phyloP scores from a whole-genome alignment of 371 early-diverging fungal genomes.

The Lichtheimia corymbifera region DNA sequence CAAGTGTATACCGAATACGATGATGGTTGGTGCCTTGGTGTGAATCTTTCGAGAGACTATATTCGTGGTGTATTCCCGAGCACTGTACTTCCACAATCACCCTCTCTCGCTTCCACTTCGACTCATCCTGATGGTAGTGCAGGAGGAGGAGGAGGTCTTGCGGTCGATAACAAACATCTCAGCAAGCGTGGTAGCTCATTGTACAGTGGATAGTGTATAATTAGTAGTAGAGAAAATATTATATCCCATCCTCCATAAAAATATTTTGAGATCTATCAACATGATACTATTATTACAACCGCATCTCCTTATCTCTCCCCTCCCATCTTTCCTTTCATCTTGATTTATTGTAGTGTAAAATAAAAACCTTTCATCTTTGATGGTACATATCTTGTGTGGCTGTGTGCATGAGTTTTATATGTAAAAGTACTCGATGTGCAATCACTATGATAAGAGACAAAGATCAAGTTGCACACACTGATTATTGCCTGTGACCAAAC shows the following conservation, averaged over 20 bases:
- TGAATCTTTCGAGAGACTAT: constrained; percentile 4
- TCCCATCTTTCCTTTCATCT: not conserved
- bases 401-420: too few species aligned
- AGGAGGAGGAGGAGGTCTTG: not conserved
- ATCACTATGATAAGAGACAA: too few species aligned
- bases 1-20: constrained; percentile 21
- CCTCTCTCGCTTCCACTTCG: not conserved
- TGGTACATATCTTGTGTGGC: not conserved
- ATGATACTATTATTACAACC: too few species aligned
- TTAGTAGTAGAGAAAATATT: not conserved
- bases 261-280: not conserved
- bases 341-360: not conserved
- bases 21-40: constrained; percentile 23
- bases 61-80: constrained; percentile 48
- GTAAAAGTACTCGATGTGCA: too few species aligned
- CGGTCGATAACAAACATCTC: constrained; percentile 4
- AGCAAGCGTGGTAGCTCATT: constrained; percentile 19
- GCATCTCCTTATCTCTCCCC: too few species aligned
- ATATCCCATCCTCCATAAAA: not conserved
- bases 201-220: not conserved
- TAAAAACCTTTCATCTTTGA: not conserved
- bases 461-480: too few species aligned
- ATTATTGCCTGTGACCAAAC: too few species aligned
- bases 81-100: constrained; percentile 35
- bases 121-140: not conserved